Conservation (phyloP, 1,284 basidiomycete genomes). For the Ceratobasidium sp. region DNA sequence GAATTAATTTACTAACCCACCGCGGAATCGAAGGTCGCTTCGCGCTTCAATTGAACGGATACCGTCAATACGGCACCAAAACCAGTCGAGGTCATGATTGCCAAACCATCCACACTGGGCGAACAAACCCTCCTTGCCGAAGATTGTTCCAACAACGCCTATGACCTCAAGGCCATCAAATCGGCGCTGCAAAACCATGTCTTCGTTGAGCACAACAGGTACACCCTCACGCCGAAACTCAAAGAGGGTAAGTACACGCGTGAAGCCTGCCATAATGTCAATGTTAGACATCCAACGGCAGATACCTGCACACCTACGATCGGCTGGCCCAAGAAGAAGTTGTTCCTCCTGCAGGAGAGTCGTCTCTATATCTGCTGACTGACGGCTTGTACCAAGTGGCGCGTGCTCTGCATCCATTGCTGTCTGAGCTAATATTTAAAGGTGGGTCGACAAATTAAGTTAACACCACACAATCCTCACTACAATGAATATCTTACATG, state of each 20-base stretch:
- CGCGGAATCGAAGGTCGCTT: not conserved
- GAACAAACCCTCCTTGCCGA: not conserved
- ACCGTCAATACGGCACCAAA: not conserved
- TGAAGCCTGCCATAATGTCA: not conserved
- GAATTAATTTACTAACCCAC: not conserved
- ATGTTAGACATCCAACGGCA: not conserved
- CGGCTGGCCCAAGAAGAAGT: not conserved
- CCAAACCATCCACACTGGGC: constrained; percentile 20
- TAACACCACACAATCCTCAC: too few relatives aligned
- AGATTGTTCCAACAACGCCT: not conserved
- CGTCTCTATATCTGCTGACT: not conserved
- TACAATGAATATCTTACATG: too few relatives aligned
- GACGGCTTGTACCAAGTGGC: not conserved
- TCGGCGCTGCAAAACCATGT: not conserved
- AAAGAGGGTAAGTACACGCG: constrained; percentile 5
- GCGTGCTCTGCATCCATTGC: not conserved
- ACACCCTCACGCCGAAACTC: not conserved
- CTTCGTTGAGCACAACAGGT: not conserved
- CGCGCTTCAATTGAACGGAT: not conserved
- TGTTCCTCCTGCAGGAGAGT: not conserved
- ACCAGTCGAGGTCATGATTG: constrained; percentile 13
- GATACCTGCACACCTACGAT: not conserved
- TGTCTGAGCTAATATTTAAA: not conserved
- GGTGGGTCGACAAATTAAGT: too few relatives aligned
- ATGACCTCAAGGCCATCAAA: not conserved